A percentile compares a stretch with the other conserved stretches of the same genome.
phyloP scores from a whole-genome alignment of 2,329 filamentous ascomycete species.

The Ceratocystis diversiconidia region DNA sequence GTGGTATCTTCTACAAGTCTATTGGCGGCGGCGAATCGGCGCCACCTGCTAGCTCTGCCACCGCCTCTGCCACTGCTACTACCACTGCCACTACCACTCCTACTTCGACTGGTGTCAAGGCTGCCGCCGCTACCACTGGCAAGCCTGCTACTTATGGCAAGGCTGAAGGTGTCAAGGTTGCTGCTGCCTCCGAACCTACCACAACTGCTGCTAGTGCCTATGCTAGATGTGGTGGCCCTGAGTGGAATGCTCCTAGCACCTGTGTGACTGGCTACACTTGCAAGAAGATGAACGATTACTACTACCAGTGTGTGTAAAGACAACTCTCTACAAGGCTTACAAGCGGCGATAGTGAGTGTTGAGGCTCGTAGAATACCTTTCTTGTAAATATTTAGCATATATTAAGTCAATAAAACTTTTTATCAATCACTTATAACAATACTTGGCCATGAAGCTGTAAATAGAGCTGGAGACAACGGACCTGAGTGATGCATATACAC shows the following conservation, averaged over 20 bases:
- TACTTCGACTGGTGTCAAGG: not conserved
- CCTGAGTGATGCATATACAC: not conserved
- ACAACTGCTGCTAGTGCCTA: constrained; percentile 7
- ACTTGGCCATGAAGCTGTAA: too few species aligned
- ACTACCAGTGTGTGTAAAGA: constrained; percentile 27
- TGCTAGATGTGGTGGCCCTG: constrained; percentile 33
- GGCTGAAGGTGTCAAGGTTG: not conserved
- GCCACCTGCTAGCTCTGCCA: not conserved
- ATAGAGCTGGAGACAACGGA: not conserved
- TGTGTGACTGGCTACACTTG: constrained; percentile 30
- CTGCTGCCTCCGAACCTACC: not conserved
- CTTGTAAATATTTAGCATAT: constrained; percentile 4
- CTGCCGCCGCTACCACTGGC: not conserved
- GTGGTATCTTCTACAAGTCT: constrained; percentile 4
- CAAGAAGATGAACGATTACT: constrained; percentile 26
- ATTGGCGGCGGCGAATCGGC: not conserved
- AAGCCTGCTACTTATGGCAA: not conserved
- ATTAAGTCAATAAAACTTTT: not conserved
- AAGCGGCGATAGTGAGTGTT: not conserved
- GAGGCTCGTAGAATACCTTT: not conserved
- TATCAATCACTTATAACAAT: not conserved
- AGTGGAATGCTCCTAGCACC: constrained; percentile 32
- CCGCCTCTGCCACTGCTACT: not conserved
- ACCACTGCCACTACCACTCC: not conserved
- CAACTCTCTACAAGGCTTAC: not conserved